Percentiles rank a stretch among this genome's conserved stretches.
phyloP scores from a whole-genome alignment of 768 basidiomycete species.

The Antrodiella citrinella region DNA sequence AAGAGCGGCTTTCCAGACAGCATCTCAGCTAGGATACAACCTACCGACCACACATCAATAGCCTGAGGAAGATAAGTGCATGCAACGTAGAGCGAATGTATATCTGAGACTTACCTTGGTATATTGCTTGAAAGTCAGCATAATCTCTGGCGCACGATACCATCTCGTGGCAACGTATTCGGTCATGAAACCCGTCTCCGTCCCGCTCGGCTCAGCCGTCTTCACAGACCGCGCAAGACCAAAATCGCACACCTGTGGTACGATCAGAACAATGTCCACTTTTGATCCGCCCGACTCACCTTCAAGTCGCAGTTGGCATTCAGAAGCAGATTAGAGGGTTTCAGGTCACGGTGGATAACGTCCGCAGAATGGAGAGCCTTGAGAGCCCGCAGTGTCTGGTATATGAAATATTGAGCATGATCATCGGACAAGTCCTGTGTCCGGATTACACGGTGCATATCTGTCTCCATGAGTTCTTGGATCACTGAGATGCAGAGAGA shows the following conservation, averaged over 20 bases:
- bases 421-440: conserved; percentile 94
- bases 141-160: conserved; percentile 99
- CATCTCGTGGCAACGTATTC: conserved; percentile 98
- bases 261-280: background rate
- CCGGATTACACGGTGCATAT: conserved; percentile 93
- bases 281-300: conserved; percentile 28
- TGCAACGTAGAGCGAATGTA: conserved; percentile 29
- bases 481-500: conserved; percentile 43
- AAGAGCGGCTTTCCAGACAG: conserved; percentile 94
- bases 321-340: conserved; percentile 93
- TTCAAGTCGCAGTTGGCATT: conserved; percentile 97
- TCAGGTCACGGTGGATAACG: conserved; percentile 94
- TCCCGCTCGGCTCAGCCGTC: conserved; percentile 78
- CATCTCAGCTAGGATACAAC: conserved; percentile 93
- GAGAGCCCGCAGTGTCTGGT: conserved; percentile 89
- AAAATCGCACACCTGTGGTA: conserved; percentile 56
- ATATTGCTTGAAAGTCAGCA: conserved; percentile 99
- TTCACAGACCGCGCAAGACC: conserved; percentile 87
- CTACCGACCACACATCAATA: conserved; percentile 86
- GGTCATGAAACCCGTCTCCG: conserved; percentile 71
- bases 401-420: conserved; percentile 91
- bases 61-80: conserved; percentile 33
- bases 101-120: conserved; percentile 68
- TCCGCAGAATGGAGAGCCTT: conserved; percentile 96
- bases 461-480: conserved; percentile 92